Conservation (phyloP, 345 rosid genomes). For the Syzygium grande region DNA sequence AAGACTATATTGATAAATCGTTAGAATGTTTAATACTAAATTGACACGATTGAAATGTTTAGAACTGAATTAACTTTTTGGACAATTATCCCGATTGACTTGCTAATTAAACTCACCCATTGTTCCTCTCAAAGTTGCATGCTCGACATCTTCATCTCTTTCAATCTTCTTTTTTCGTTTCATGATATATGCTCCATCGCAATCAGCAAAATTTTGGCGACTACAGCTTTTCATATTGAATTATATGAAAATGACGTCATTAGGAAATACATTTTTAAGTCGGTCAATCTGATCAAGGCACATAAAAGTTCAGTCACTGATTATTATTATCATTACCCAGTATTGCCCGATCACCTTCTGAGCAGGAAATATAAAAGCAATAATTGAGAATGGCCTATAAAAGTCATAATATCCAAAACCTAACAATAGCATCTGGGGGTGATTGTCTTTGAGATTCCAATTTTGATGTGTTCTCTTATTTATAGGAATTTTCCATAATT, state of each 20-base stretch:
- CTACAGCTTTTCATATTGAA: neutral
- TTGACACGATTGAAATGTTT: accelerated
- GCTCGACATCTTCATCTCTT: neutral
- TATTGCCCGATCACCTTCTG: neutral
- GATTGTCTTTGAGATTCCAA: neutral
- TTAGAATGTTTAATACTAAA: accelerated
- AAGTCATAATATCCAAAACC: neutral
- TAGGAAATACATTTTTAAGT: neutral
- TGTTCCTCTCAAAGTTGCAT: neutral
- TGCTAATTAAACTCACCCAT: neutral
- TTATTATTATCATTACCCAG: neutral
- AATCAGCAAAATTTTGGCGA: neutral
- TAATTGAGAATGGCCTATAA: neutral
- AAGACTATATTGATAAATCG: neutral
- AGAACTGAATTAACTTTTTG: neutral
- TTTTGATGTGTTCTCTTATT: neutral
- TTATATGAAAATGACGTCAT: neutral
- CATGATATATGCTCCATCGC: neutral
- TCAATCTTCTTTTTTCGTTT: neutral
- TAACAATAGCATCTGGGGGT: neutral
- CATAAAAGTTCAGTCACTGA: neutral
- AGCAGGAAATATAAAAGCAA: neutral
- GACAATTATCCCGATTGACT: neutral
- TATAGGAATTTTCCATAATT: neutral
- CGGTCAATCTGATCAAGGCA: neutral